Evolutionary conservation across 805 yeast species (phyloP).

Genomic region (Kluyveromyces starmeri): DNA sequence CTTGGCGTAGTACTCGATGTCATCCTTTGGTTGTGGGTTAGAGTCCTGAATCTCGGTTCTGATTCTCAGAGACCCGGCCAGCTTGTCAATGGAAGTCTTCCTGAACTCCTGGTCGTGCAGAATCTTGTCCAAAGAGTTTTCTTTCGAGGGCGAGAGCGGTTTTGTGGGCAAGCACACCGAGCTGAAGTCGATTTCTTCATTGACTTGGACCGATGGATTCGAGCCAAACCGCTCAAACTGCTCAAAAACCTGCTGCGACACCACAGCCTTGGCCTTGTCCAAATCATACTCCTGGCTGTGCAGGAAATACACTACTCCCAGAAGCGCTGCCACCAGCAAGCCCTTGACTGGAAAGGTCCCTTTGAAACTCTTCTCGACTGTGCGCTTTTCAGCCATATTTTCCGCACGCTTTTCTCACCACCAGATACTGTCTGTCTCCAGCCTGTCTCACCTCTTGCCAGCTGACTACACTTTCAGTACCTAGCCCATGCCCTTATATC

Average conservation of each 20-base stretch:
- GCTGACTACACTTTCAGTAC: no score
- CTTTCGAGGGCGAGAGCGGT: constrained; percentile 20
- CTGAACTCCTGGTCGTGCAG: constrained; percentile 31
- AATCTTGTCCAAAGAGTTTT: constrained; percentile 18
- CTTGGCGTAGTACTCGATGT: constrained; percentile 37
- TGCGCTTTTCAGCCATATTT: no score
- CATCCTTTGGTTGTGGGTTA: constrained; percentile 27
- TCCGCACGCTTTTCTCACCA: no score
- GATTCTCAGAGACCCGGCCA: constrained; percentile 52
- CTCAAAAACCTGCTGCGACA: not conserved
- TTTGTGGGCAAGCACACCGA: constrained; percentile 14
- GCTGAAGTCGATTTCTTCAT: not conserved
- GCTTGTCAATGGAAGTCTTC: constrained; percentile 32
- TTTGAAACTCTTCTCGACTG: no score
- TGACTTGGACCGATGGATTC: not conserved
- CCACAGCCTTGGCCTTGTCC: not conserved
- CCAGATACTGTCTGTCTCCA: no score
- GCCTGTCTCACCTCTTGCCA: no score
- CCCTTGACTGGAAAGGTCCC: no score
- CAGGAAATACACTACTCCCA: not conserved
- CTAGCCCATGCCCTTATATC: no score
- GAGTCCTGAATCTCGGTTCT: constrained; percentile 59
- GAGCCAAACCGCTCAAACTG: not conserved
- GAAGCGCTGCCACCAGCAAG: no score
- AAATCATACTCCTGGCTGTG: not conserved